Evolutionary conservation across 2,329 filamentous ascomycete genomes (phyloP), one percentile per base, ranked within the genome.

Genomic region (Emmonsiellopsis sp.): DNA sequence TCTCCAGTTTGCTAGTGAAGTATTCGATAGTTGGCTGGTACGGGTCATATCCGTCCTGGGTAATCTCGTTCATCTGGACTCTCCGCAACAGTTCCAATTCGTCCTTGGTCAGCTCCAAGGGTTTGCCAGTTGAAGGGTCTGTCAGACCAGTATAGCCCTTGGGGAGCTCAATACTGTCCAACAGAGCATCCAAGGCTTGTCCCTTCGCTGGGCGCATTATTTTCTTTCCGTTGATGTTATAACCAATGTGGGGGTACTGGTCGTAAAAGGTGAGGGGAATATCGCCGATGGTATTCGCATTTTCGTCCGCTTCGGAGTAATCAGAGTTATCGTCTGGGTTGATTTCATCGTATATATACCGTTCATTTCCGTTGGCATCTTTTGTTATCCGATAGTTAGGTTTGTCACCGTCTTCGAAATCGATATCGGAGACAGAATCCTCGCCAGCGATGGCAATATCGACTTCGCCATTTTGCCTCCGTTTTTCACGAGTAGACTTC

Each of bases 201-300:
- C 92, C 92, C 61, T 90, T 92, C 3, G 94, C 93, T 6, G 93
- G 93, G 51, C 93, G 86, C 84, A 95, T 88, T 59, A 98, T 95
- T 71, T 88, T 94, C 80, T 94, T 96, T 70, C 93, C 93, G 70
- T 98, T 95, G 74, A 98, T 97, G 64, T 96, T 88, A 73, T 98
- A 98, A 55, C 93, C 93, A 67, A 98, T 96, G 68, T 98, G 93
- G 49, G 93, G 93, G 68, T 96, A 98, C 37, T 88, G 87, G 69
- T 98, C 93, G 75, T 98, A 98, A 73, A 95, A 97, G 2, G 87
- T 86, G 49, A 97, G 75, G 5, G 91, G 88, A 56, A 98, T 98
- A 67, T 97, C 79, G 61, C 93, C 94, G 63, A 98, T 96, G 0
- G 93, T 97, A 73, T 98, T 98, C 50, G 77, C 78, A 32, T 85